phyloP scores from a whole-genome alignment of 768 basidiomycete genomes.

The Xerocomus spinulosus region DNA sequence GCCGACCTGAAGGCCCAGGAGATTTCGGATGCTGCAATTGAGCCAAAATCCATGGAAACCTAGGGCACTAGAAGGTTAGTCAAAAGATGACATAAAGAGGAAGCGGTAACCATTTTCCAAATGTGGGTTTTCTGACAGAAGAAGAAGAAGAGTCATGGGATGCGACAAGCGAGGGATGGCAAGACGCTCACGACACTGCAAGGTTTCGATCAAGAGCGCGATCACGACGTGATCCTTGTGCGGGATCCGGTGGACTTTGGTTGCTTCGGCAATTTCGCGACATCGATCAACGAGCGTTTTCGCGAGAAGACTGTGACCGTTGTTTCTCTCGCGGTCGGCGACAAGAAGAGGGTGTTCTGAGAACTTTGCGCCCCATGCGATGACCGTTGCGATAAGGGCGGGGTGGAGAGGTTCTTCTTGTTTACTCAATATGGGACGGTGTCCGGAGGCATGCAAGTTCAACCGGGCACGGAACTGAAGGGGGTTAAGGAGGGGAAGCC shows the following conservation, averaged over 20 bases:
- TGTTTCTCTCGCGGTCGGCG: conserved; percentile 66
- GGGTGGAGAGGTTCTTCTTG: conserved; percentile 54
- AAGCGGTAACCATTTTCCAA: conserved; percentile 57
- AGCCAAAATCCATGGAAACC: conserved; percentile 88
- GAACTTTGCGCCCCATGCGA: conserved; percentile 92
- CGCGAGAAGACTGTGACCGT: conserved; percentile 72
- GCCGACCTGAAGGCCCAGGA: conserved; percentile 68
- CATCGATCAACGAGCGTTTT: conserved; percentile 75
- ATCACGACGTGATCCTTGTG: conserved; percentile 79
- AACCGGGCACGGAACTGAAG: conserved; percentile 73
- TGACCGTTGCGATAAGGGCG: conserved; percentile 76
- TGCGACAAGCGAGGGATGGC: neutral
- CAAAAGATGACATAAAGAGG: conserved; percentile 10
- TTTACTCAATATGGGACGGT: conserved; percentile 17
- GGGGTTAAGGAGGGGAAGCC: conserved; percentile 84
- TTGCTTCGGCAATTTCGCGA: conserved; percentile 79
- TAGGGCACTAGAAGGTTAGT: conserved; percentile 29
- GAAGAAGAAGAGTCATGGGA: conserved; percentile 6
- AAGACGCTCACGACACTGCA: conserved; percentile 78
- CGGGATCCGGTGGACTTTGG: conserved; percentile 81
- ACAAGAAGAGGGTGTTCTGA: conserved; percentile 85
- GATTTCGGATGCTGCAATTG: conserved; percentile 68
- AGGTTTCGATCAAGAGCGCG: conserved; percentile 72
- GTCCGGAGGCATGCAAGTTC: conserved; percentile 34
- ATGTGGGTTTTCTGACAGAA: conserved; percentile 59